Conservation (phyloP, 2,329 filamentous ascomycete species). For the Akanthomyces dipterigenus region DNA sequence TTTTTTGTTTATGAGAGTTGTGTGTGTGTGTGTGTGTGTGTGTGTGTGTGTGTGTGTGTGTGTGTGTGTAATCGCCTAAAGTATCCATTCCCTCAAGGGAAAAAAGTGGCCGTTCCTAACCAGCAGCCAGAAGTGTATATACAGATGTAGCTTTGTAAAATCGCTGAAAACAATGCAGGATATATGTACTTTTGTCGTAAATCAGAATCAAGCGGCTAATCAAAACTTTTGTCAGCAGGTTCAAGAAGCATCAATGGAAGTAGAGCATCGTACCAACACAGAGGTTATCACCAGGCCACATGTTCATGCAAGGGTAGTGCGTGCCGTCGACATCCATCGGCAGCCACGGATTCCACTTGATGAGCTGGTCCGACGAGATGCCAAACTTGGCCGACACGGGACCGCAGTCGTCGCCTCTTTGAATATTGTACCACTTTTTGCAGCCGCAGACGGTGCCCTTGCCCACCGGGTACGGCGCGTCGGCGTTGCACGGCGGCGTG, state of each 20-base stretch:
- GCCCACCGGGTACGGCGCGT: slow-evolving; percentile 8
- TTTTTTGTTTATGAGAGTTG: no score
- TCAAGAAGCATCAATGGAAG: background rate
- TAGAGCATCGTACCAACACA: slow-evolving; percentile 4
- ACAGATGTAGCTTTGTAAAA: background rate
- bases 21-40: no score
- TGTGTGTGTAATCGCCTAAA: no score
- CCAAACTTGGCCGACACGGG: slow-evolving; percentile 7
- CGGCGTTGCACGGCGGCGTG: background rate
- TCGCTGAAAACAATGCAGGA: background rate
- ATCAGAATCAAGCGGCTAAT: background rate
- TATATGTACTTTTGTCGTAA: background rate
- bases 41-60: no score
- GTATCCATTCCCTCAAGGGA: no score
- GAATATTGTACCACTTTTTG: slow-evolving; percentile 9
- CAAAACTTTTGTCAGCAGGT: background rate
- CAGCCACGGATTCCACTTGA: slow-evolving; percentile 12
- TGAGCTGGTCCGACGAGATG: slow-evolving; percentile 8
- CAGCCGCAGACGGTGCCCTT: slow-evolving; percentile 8
- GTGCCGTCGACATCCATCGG: slow-evolving; percentile 5
- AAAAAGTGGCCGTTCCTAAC: background rate
- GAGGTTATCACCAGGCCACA: slow-evolving; percentile 9
- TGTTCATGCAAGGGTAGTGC: slow-evolving; percentile 6
- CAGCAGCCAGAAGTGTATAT: background rate
- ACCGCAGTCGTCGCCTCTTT: slow-evolving; percentile 4